Base-by-base conservation (phyloP, 2,329 filamentous ascomycete species). In the Nannizzia gypsea region DNA sequence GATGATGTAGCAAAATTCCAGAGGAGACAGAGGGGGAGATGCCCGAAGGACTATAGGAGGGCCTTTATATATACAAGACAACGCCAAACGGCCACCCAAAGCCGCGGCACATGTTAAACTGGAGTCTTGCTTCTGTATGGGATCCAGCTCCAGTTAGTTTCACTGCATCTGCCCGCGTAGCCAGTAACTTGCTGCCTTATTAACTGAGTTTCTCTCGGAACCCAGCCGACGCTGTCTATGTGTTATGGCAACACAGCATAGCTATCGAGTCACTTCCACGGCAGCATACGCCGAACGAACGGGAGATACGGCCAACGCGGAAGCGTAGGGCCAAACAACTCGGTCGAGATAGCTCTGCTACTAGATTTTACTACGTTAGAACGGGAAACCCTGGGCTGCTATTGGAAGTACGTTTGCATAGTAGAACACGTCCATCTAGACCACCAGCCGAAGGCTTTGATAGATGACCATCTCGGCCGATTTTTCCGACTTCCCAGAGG, bases 81-180 rank as follows among this genome's bases (percentile, higher is more conserved):
- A 59, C 59, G 56, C 57, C 58, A 62, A 56, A 22, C 17, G 31
- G 22, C 20, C 48, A 58, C 3, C 24, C 24, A 52, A 36, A 62
- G 48, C 59, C 61, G 61, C 61, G 61, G 61, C 61, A 62, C 61
- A 62, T 62, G 61, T 42, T 57, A 62, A 58, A 46, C 36, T 52
- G 57, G 56, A 57, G 48, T 40, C 42, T 36, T 56, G 38, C 26
- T 46, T 54, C 40, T 36, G 57, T 56, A 38, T 57, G 9, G 24
- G 22, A 36, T 22, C 34, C 34, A 42, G 55, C 38, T 42, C 55
- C 55, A 44, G 20, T 40, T 42, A 17, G 38, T 36, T 11, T 36
- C 31, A 36, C 22, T 31, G 6, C n/a, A 34, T 20, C 11, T 26
- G 48, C 48, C 28, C 15, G 48, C 48, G 34, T 31, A 17, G 11